Base-by-base conservation (phyloP, 208 protist species). In the Lotmaria passim region DNA sequence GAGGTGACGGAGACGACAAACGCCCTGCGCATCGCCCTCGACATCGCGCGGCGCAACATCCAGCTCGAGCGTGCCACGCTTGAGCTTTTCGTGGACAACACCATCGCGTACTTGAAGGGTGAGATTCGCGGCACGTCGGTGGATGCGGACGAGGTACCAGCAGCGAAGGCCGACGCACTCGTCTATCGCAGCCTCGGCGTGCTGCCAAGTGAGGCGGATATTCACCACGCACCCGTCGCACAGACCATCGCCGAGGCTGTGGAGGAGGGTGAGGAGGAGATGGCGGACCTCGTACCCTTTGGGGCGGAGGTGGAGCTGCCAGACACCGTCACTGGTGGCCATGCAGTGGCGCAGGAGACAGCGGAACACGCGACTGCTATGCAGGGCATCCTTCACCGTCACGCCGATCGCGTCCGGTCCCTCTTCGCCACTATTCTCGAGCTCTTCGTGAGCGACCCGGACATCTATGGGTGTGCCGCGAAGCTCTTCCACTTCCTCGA, bases 1-100 rank as follows among this genome's bases (percentile, higher is more conserved):
- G 93, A 97, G 69, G 88, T 96, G 53, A 82, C 78, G 12, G 89
- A 94, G 77, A 85, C 90, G 46, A 92, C 91, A 3, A 86, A 94
- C 69, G 86, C 93, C 23, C 75, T 97, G 14, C 75, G 82, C 74
- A 88, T 90, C n/a, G 51, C 83, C 0, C 79, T 97, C 6, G 80
- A 88, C 17, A 93, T 97, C 60, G 90, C 81, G 23, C 78, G 93
- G 69, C 88, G 93, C 7, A 39, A 88, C 24, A 75, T 92, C 30
- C 66, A 73, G 33, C 78, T 94, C 30, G 90, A 97, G 11, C 65
- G 79, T 11, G 64, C 41, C 21, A 86, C 87, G 28, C 63, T 96
- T 66, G 70, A 90, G 51, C 71, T 69, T 34, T 96, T 93, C 65
- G 89, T 93, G 3, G 75, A 80, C 34, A 90, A 91, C 78, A 87